Percentiles rank a stretch among this genome's conserved stretches.
Evolutionary conservation across 2,329 filamentous ascomycete species (phyloP).

Genomic region (Aspergillus hiratsukae): DNA sequence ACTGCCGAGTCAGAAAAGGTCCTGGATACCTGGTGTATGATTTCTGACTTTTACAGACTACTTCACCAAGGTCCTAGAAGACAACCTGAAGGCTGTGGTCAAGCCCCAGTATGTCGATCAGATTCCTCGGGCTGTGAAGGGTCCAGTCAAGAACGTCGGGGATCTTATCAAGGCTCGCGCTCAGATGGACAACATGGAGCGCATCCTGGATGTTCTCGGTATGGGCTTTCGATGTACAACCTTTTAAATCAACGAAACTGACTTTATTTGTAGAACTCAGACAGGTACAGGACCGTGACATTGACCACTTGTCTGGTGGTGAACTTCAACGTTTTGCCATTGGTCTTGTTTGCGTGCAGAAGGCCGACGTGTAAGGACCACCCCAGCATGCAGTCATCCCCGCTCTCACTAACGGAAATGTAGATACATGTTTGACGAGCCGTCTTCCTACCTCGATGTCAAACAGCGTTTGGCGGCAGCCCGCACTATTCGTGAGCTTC

Average conservation of each 20-base stretch:
- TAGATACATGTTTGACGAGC: constrained; percentile 98
- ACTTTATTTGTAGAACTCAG: constrained; percentile 60
- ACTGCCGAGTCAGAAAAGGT: not conserved
- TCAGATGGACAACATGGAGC: constrained; percentile 72
- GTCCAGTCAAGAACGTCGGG: constrained; percentile 72
- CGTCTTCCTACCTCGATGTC: constrained; percentile 97
- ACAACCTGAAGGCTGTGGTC: constrained; percentile 94
- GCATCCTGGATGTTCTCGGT: constrained; percentile 76
- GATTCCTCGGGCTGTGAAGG: constrained; percentile 87
- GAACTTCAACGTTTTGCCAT: constrained; percentile 98
- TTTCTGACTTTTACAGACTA: constrained; percentile 61
- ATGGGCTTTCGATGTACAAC: constrained; percentile 7
- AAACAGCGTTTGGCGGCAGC: constrained; percentile 96
- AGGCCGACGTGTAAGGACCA: constrained; percentile 72
- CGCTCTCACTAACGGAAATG: constrained; percentile 10
- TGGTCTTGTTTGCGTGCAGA: constrained; percentile 88
- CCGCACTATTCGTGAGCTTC: constrained; percentile 83
- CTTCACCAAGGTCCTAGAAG: constrained; percentile 96
- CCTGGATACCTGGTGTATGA: not conserved
- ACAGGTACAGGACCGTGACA: constrained; percentile 88
- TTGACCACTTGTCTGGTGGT: constrained; percentile 87
- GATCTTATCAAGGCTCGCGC: constrained; percentile 70
- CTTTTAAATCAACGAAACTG: not conserved
- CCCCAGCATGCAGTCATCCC: not conserved
- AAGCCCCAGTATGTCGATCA: constrained; percentile 99